Evolutionary conservation across 768 basidiomycete species (phyloP).

Genomic region (Panaeolus cyanescens): DNA sequence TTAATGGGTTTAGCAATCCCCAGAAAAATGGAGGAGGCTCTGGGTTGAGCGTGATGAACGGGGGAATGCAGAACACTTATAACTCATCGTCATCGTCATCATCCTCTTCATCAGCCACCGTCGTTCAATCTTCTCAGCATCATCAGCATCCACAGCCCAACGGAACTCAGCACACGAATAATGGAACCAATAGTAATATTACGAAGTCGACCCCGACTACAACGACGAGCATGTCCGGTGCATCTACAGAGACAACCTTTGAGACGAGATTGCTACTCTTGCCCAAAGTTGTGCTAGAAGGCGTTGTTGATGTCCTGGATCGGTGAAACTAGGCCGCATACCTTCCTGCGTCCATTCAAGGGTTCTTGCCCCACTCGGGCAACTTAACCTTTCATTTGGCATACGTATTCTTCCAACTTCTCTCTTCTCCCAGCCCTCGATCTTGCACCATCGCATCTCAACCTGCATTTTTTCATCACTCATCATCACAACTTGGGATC

Average conservation of each 20-base stretch:
- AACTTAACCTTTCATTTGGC: too few species aligned
- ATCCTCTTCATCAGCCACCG: not conserved
- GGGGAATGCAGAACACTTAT: not conserved
- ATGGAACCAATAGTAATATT: not conserved
- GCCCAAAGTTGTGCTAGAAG: conserved; percentile 79
- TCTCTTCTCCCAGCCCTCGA: conserved; percentile 7
- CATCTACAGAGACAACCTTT: conserved; percentile 37
- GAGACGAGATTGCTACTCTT: conserved; percentile 63
- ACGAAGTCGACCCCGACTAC: not conserved
- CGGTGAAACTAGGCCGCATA: conserved; percentile 7
- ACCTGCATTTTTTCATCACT: not conserved
- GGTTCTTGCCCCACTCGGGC: too few species aligned
- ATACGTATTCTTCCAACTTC: not conserved
- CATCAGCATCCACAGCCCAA: not conserved
- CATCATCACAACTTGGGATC: not conserved
- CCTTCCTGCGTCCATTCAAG: not conserved
- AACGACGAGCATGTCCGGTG: conserved; percentile 10
- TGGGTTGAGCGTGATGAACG: not conserved
- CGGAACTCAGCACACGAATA: not conserved
- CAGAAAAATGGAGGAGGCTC: not conserved
- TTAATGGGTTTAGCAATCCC: not conserved
- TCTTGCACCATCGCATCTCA: not conserved
- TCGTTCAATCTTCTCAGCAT: not conserved
- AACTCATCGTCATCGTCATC: not conserved
- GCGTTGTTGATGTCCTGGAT: conserved; percentile 51